Evolutionary conservation across 306 rosid species (phyloP).

Genomic region (Aeschynomene evenia): DNA sequence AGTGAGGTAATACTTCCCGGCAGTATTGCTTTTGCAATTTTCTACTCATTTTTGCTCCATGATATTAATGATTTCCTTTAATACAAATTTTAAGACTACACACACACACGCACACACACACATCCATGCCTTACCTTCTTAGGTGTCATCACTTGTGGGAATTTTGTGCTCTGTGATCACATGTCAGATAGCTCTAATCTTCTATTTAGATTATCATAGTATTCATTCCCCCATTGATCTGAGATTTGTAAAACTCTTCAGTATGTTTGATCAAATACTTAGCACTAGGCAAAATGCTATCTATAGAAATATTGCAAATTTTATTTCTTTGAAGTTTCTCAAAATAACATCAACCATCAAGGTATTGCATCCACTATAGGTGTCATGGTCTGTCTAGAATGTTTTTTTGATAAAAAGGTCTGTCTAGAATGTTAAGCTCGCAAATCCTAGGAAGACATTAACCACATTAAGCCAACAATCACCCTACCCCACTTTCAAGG

Average conservation of each 20-base stretch:
- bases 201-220: constrained; percentile 5
- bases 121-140: neutral
- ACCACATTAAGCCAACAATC: too few relatives aligned
- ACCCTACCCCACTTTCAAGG: too few relatives aligned
- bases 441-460: too few relatives aligned
- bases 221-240: constrained; percentile 1
- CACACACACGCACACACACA: too few relatives aligned
- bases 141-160: neutral
- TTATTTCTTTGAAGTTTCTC: too few relatives aligned
- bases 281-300: neutral
- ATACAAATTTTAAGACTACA: neutral
- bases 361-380: neutral
- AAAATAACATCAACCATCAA: too few relatives aligned
- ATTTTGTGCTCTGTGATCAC: constrained; percentile 15
- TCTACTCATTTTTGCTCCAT: neutral
- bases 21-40: neutral
- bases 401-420: too few relatives aligned
- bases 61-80: neutral
- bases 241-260: neutral
- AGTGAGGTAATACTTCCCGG: constrained; percentile 64
- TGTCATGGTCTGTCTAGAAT: too few relatives aligned
- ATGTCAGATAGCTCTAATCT: constrained; percentile 1
- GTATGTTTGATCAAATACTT: neutral
- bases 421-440: too few relatives aligned
- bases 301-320: too few relatives aligned